These are phyloP conservation scores for Gentiana dahurica DNA, from an alignment of 257 asterid genomes.

Conservation along the genomic window DNA sequence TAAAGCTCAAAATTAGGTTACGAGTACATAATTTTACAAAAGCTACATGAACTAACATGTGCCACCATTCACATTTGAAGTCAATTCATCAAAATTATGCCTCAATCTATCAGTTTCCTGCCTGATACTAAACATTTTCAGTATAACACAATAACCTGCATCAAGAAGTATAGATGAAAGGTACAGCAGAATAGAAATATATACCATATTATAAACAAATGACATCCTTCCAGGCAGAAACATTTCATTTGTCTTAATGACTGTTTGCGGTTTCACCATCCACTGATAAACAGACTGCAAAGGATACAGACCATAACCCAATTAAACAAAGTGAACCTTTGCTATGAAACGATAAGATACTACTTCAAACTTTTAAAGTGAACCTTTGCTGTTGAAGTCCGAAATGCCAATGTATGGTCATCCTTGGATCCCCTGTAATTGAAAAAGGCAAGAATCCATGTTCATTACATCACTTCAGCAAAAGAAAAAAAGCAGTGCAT, in stretches of 20 bases:
- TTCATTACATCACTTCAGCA: too few species aligned
- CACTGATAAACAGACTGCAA: slow-evolving; percentile 85
- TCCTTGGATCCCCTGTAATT: slow-evolving; percentile 56
- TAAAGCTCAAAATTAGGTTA: background rate
- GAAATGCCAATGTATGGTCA: slow-evolving; percentile 71
- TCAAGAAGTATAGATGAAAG: background rate
- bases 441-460: too few species aligned
- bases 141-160: background rate
- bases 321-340: too few species aligned
- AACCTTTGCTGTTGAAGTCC: slow-evolving; percentile 91
- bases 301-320: slow-evolving; percentile 1
- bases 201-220: slow-evolving; percentile 80
- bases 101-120: too few species aligned
- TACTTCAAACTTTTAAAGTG: background rate
- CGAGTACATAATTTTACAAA: too few species aligned
- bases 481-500: too few species aligned
- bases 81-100: too few species aligned
- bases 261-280: slow-evolving; percentile 91
- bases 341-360: background rate
- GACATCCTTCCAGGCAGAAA: slow-evolving; percentile 99
- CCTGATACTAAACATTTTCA: too few species aligned
- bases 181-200: slow-evolving; percentile 2
- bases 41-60: too few species aligned
- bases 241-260: slow-evolving; percentile 84
- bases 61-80: too few species aligned